Evolutionary conservation across 495 filamentous ascomycete species (phyloP), one percentile per base, ranked within the genome.

Genomic region (Cryomyces antarcticus): DNA sequence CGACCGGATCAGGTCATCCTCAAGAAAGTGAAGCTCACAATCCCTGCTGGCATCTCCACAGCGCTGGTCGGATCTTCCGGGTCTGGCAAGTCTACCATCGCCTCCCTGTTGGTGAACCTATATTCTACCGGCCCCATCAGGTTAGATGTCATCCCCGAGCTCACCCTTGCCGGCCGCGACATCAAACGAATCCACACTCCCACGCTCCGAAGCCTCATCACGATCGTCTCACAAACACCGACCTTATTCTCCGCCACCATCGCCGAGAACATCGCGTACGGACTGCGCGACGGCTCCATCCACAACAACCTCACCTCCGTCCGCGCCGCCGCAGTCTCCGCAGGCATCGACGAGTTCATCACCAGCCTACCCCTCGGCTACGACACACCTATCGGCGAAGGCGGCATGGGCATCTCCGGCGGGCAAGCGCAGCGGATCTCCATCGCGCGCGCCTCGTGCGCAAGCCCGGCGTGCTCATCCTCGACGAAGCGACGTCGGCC

Each of bases 401-500:
- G 84, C 9, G 85, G 83, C 0, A 62, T 72, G 13, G 67, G 70
- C 0, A 55, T 97, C 1, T 83, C 78, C 0, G 87, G 85, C 2
- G 89, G 89, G 0, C 89, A 97, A 51, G 75, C 76, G 2, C 87
- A 94, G 52, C 69, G 84, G 0, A 47, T 96, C 5, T 73, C 77
- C 4, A 86, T 96, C 43, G 85, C 87, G 3, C 62, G 89, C 1
- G 87, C 88, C 59, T 96, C 1, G 64, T 80, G 3, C 63, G 83
- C 0, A 58, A 66, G 13, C 84, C 84, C 0, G 65, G 67, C 35
- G 57, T 94, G 5, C 54, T 96, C 13, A 69, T 97, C 0, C 57
- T 96, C 9, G 89, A 97, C 46, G 89, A 96, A 57, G 80, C 87
- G 4, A 96, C 89, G 0, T 80, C 74, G 28, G 76, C 74, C 30